Evolutionary conservation across 1,284 basidiomycete genomes (phyloP).

Genomic region (Inonotus obliquus): DNA sequence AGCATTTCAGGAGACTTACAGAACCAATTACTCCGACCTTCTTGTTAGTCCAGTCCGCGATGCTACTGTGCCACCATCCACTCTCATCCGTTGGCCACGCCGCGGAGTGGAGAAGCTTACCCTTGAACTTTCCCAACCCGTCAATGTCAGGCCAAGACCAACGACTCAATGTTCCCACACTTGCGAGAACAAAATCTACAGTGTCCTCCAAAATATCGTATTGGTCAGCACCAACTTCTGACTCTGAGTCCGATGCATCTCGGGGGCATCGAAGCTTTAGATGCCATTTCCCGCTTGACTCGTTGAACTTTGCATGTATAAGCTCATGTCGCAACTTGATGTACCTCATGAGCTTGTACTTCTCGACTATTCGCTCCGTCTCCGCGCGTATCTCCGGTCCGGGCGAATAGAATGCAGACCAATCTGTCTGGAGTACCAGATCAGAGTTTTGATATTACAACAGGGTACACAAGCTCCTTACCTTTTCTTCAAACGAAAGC

Average conservation of each 20-base stretch:
- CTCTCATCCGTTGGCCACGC: slow-evolving; percentile 47
- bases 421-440: slow-evolving; percentile 37
- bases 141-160: slow-evolving; percentile 59
- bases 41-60: slow-evolving; percentile 49
- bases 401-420: slow-evolving; percentile 56
- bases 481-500: slow-evolving; percentile 54
- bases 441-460: background rate
- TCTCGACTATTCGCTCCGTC: slow-evolving; percentile 47
- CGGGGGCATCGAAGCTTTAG: slow-evolving; percentile 40
- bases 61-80: slow-evolving; percentile 41
- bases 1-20: slow-evolving; percentile 31
- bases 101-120: slow-evolving; percentile 50
- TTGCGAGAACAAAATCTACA: slow-evolving; percentile 48
- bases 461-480: slow-evolving; percentile 17
- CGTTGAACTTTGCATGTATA: slow-evolving; percentile 45
- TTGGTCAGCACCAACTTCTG: background rate
- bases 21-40: slow-evolving; percentile 56
- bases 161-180: slow-evolving; percentile 39
- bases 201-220: slow-evolving; percentile 45
- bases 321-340: slow-evolving; percentile 53
- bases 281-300: slow-evolving; percentile 47
- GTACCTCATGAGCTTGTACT: slow-evolving; percentile 49
- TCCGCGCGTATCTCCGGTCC: slow-evolving; percentile 54
- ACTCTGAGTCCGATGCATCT: background rate
- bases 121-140: slow-evolving; percentile 47